Base-by-base conservation (phyloP, 2,329 filamentous ascomycete genomes). In the Aureobasidium sp. region DNA sequence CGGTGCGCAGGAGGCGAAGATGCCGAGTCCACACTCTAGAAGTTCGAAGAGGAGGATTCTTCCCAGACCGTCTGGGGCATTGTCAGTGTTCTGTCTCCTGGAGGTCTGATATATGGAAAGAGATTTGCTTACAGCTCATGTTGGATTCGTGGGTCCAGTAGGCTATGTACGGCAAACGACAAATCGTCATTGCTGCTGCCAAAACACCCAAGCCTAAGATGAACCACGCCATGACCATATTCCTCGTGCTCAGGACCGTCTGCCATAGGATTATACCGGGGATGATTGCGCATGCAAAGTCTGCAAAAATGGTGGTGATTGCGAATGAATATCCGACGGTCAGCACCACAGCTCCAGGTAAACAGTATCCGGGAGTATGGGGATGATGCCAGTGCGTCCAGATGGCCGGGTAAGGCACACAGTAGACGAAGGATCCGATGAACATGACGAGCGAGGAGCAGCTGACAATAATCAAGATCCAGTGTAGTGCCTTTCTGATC, bases 321-420 rank as follows among this genome's bases (percentile, higher is more conserved):
- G 55, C 55, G 21, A 58, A 58, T 0, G 35, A 10, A 6, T 58
- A 58, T 17, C 55, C 55, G 5, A 58, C 55, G 11, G 55, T 58
- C 55, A 58, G 19, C 4, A 58, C 55, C 6, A 58, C 42, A 6
- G 42, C 31, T 35, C 43, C 55, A 31, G 55, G 55, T 15, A 58
- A n/a, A n/a, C 55, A 58, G 31, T 58, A 58, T 29, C 55, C 55
- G 29, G 55, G 43, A 11, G 55, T 58, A 11, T 40, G 4, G 4
- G 55, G 55, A 10, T 58, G 55, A 17, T 58, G 55, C 55, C 55
- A 58, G 17, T 58, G 55, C 4, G 9, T 49, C 55, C 55, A 58
- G 43, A 58, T 58, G 23, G 55, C 55, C 11, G 42, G 17, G 6
- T 58, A 58, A 19, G 55, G 55, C 3, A 58, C 42, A n/a, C 55